These are phyloP conservation scores for Pterocarpus santalinus DNA, from an alignment of 306 rosid genomes.

Conservation along the genomic window DNA sequence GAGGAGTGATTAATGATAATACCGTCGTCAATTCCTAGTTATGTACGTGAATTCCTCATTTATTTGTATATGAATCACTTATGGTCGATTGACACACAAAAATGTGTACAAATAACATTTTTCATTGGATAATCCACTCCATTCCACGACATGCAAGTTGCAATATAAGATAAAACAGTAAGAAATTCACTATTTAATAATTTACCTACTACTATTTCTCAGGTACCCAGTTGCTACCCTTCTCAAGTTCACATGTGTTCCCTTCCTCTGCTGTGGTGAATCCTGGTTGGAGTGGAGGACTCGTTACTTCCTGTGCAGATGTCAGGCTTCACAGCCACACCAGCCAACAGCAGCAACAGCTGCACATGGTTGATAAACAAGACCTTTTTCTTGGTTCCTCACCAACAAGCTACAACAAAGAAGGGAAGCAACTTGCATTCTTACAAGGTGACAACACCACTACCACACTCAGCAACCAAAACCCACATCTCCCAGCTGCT, in stretches of 20 bases:
- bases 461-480: conserved; percentile 37
- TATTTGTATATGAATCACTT: too few relatives aligned
- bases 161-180: background rate
- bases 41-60: too few relatives aligned
- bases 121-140: too few relatives aligned
- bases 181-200: too few relatives aligned
- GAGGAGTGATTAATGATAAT: too few relatives aligned
- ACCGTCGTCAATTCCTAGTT: too few relatives aligned
- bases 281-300: conserved; percentile 65
- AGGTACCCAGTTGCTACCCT: conserved; percentile 79
- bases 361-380: conserved; percentile 59
- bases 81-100: too few relatives aligned
- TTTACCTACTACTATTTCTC: conserved; percentile 21
- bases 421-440: conserved; percentile 59
- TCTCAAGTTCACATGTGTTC: conserved; percentile 68
- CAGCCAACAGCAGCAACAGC: conserved; percentile 47
- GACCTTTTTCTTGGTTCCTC: conserved; percentile 65
- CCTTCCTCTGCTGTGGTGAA: conserved; percentile 62
- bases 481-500: conserved; percentile 41
- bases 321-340: conserved; percentile 56
- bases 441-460: conserved; percentile 52
- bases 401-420: conserved; percentile 41
- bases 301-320: conserved; percentile 58
- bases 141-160: background rate
- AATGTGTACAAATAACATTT: too few relatives aligned